Percentiles rank a stretch among this genome's conserved stretches.
These are phyloP conservation scores for Aspergillus flavus DNA, from an alignment of 2,329 filamentous ascomycete species.

Conservation along the genomic window DNA sequence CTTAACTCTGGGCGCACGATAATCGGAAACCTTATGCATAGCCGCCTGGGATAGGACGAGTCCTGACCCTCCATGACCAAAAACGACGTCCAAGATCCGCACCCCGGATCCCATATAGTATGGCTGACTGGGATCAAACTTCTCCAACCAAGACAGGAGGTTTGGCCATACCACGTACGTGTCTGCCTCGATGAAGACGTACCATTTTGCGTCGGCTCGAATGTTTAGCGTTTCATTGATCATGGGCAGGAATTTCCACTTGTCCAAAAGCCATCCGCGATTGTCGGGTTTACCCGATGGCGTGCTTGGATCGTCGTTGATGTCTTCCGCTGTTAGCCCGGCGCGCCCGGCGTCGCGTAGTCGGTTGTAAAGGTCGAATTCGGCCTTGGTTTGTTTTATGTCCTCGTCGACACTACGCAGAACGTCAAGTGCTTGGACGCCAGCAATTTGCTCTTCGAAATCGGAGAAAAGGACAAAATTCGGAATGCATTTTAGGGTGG, in stretches of 20 bases:
- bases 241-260: conserved; percentile 65
- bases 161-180: conserved; percentile 60
- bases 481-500: conserved; percentile 30
- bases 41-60: conserved; percentile 45
- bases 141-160: conserved; percentile 52
- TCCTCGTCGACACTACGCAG: conserved; percentile 27
- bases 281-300: conserved; percentile 45
- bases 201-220: conserved; percentile 51
- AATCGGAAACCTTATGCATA: background rate
- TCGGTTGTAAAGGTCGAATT: conserved; percentile 1
- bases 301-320: conserved; percentile 35
- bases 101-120: conserved; percentile 58
- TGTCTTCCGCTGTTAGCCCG: conserved; percentile 25
- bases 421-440: conserved; percentile 28
- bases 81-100: conserved; percentile 43
- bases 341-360: background rate
- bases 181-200: conserved; percentile 62
- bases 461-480: conserved; percentile 34
- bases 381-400: conserved; percentile 18
- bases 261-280: conserved; percentile 43
- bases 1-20: background rate
- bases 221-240: conserved; percentile 33
- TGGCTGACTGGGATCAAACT: conserved; percentile 47
- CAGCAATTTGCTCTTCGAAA: conserved; percentile 30
- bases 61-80: conserved; percentile 61